Evolutionary conservation across 805 yeast genomes (phyloP).

Genomic region (Candida wancherniae): DNA sequence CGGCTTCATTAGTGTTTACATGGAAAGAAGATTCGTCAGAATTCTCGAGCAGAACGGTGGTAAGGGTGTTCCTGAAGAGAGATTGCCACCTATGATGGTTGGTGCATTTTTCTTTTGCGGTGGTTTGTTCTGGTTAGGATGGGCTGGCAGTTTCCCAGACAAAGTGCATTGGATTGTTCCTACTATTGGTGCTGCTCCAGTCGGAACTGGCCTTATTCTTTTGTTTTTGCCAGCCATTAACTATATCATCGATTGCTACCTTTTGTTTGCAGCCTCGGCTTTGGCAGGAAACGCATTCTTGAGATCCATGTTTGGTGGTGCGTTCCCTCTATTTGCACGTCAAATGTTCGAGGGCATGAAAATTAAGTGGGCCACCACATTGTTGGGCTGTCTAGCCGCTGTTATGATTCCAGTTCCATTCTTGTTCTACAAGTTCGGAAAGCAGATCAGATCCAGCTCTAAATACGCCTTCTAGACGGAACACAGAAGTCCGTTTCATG

Average conservation of each 20-base stretch:
- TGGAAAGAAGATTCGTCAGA: conserved; percentile 50
- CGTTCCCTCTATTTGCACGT: conserved; percentile 63
- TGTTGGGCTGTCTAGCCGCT: conserved; percentile 58
- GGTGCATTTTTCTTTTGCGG: conserved; percentile 14
- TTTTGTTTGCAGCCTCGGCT: conserved; percentile 64
- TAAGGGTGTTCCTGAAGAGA: conserved; percentile 19
- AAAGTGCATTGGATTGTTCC: conserved; percentile 42
- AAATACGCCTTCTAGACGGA: conserved; percentile 35
- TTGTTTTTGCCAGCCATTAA: conserved; percentile 67
- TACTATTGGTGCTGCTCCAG: conserved; percentile 53
- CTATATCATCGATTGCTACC: conserved; percentile 67
- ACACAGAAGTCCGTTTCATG: too few species aligned
- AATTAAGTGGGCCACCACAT: conserved; percentile 73
- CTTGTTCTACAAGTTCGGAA: conserved; percentile 47
- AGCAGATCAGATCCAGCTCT: conserved; percentile 49
- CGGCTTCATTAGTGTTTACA: conserved; percentile 46
- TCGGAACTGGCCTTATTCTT: conserved; percentile 49
- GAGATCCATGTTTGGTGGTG: conserved; percentile 63
- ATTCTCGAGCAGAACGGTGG: conserved; percentile 28
- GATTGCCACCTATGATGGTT: conserved; percentile 19
- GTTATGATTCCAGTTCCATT: conserved; percentile 65
- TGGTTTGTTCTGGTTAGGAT: conserved; percentile 20
- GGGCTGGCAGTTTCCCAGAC: conserved; percentile 18
- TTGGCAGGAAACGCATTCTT: conserved; percentile 50
- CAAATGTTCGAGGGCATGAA: conserved; percentile 69